Evolutionary conservation across 2,329 filamentous ascomycete genomes (phyloP).

Genomic region (Cercospora beticola): DNA sequence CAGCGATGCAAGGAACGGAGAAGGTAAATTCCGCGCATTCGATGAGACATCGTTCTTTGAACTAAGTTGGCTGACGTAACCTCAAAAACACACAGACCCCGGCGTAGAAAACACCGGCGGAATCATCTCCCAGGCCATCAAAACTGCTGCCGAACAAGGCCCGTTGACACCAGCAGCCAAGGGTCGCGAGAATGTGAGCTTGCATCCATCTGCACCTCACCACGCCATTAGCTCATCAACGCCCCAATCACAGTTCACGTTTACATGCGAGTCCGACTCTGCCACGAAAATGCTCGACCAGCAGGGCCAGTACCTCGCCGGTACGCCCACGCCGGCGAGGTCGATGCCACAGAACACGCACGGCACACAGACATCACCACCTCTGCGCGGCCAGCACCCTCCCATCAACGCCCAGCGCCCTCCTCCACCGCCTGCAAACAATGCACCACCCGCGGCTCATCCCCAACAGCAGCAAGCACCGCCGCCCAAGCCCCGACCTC

Average conservation of each 20-base stretch:
- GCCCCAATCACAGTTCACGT: conserved; percentile 90
- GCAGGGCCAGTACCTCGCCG: conserved; percentile 27
- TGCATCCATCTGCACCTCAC: conserved; percentile 62
- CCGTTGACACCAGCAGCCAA: conserved; percentile 59
- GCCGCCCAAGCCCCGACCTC: conserved; percentile 59
- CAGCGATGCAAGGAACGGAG: conserved; percentile 24
- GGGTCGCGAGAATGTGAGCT: conserved; percentile 70
- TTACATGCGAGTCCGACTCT: conserved; percentile 89
- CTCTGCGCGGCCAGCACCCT: conserved; percentile 22
- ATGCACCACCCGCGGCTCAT: conserved; percentile 31
- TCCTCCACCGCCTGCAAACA: conserved; percentile 26
- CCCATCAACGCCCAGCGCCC: conserved; percentile 20
- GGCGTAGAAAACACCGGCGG: conserved; percentile 49
- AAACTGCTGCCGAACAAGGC: conserved; percentile 73
- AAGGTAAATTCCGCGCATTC: conserved; percentile 27
- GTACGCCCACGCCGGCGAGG: conserved; percentile 23
- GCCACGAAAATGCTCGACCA: conserved; percentile 66
- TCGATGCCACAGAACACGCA: conserved; percentile 19
- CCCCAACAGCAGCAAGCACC: conserved; percentile 40
- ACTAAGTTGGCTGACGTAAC: conserved; percentile 22
- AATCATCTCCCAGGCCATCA: conserved; percentile 90
- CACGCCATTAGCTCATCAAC: conserved; percentile 56
- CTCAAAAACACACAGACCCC: conserved; percentile 48
- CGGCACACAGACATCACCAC: conserved; percentile 35
- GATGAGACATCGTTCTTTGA: conserved; percentile 3